A percentile compares a stretch with the other conserved stretches of the same genome.
Evolutionary conservation across 495 filamentous ascomycete genomes (phyloP).

Genomic region (Penicillium mononematosum): DNA sequence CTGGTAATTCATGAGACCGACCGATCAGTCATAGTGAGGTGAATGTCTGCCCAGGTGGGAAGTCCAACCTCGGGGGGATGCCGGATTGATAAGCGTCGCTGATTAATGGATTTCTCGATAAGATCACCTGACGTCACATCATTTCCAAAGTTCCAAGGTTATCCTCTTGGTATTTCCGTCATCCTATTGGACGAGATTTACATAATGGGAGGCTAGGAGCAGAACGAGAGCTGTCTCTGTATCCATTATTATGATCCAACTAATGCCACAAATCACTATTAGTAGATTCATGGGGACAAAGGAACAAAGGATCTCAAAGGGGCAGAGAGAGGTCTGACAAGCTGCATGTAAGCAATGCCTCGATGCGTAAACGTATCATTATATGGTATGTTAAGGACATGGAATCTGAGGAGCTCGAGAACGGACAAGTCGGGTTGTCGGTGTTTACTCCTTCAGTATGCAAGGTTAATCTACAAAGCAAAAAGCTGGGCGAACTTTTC

Average conservation of each 20-base stretch:
- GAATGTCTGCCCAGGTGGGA: neutral
- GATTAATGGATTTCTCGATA: constrained; percentile 23
- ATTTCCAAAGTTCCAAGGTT: too few relatives aligned
- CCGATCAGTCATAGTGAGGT: constrained; percentile 13
- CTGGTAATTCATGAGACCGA: constrained; percentile 40
- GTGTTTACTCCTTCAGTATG: neutral
- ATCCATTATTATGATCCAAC: too few relatives aligned
- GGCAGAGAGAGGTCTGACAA: too few relatives aligned
- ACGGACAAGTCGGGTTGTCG: neutral
- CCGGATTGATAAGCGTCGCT: constrained; percentile 7
- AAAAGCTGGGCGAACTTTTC: neutral
- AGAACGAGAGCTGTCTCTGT: too few relatives aligned
- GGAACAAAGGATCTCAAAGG: too few relatives aligned
- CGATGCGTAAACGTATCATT: too few relatives aligned
- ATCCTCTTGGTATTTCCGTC: neutral
- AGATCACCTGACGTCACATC: constrained; percentile 30
- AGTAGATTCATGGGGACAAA: too few relatives aligned
- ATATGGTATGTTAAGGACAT: neutral
- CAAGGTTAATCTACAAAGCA: neutral
- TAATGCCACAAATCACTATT: too few relatives aligned
- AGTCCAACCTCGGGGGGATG: neutral
- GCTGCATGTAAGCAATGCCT: too few relatives aligned
- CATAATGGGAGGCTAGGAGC: neutral
- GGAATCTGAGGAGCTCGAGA: neutral
- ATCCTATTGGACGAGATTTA: neutral